Evolutionary conservation across 805 yeast genomes (phyloP).

Genomic region (Hanseniaspora occidentalis): DNA sequence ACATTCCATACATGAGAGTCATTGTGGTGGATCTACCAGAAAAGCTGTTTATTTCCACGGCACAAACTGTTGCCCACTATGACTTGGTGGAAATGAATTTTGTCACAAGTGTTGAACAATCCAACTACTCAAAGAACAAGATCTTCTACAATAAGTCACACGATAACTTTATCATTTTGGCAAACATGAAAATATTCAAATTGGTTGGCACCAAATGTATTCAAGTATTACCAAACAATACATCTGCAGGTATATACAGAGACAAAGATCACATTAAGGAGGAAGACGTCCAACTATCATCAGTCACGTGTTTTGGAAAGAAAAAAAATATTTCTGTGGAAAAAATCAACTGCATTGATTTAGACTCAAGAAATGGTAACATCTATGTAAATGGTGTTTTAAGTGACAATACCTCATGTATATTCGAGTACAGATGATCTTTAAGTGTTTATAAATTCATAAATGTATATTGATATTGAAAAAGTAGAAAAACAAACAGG

Average conservation of each 20-base stretch:
- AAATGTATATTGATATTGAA: not conserved
- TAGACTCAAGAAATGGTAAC: too few relatives aligned
- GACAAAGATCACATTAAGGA: too few relatives aligned
- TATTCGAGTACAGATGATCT: too few relatives aligned
- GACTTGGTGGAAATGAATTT: not conserved
- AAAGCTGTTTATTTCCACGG: not conserved
- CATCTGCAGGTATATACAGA: too few relatives aligned
- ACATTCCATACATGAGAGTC: slow-evolving; percentile 63
- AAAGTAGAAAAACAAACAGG: not conserved
- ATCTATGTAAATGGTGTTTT: too few relatives aligned
- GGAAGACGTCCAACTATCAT: too few relatives aligned
- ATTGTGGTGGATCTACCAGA: slow-evolving; percentile 33
- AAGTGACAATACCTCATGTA: too few relatives aligned
- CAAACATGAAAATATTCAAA: not conserved
- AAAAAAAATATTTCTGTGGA: too few relatives aligned
- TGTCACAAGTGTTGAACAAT: not conserved
- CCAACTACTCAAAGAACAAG: not conserved
- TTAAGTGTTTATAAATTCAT: too few relatives aligned
- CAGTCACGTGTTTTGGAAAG: too few relatives aligned
- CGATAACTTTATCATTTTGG: not conserved
- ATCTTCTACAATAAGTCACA: not conserved
- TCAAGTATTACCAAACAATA: too few relatives aligned
- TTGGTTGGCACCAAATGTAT: not conserved
- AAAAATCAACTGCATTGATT: too few relatives aligned
- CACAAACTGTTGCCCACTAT: not conserved